Evolutionary conservation across 2,329 filamentous ascomycete species (phyloP).

Genomic region (Amylocarpus encephaloides): DNA sequence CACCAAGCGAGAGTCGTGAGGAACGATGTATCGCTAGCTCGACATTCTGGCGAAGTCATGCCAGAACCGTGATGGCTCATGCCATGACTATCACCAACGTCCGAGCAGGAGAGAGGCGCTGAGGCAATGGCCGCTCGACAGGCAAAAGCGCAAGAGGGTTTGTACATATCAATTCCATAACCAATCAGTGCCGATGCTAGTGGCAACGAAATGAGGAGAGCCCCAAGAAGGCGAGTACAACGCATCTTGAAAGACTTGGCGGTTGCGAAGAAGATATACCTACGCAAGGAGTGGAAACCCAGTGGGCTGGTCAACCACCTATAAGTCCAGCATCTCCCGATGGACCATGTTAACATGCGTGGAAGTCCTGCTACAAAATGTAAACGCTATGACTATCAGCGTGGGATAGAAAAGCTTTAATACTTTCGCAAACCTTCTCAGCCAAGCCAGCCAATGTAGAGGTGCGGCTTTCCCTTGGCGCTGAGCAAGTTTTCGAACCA

Average conservation of each 20-base stretch:
- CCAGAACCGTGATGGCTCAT: neutral
- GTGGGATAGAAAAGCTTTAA: neutral
- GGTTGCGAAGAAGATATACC: neutral
- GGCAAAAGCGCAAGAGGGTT: constrained; percentile 1
- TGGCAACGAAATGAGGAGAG: neutral
- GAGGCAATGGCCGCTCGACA: neutral
- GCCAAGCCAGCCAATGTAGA: neutral
- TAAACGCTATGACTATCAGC: neutral
- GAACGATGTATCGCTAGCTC: constrained; percentile 20
- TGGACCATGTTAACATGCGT: neutral
- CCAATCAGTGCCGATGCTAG: neutral
- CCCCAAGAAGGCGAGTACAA: neutral
- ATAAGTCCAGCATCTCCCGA: no score
- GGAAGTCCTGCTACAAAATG: neutral
- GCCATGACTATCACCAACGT: neutral
- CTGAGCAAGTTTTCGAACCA: constrained; percentile 2
- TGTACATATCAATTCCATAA: constrained; percentile 5
- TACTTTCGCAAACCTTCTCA: constrained; percentile 1
- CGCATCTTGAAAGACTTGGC: neutral
- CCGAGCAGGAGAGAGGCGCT: neutral
- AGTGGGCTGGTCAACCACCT: no score
- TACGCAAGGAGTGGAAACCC: neutral
- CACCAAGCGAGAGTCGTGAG: constrained; percentile 30
- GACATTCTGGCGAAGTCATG: constrained; percentile 11
- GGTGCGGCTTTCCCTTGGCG: neutral